Conservation (phyloP, 2,329 filamentous ascomycete species). For the Fusarium redolens region DNA sequence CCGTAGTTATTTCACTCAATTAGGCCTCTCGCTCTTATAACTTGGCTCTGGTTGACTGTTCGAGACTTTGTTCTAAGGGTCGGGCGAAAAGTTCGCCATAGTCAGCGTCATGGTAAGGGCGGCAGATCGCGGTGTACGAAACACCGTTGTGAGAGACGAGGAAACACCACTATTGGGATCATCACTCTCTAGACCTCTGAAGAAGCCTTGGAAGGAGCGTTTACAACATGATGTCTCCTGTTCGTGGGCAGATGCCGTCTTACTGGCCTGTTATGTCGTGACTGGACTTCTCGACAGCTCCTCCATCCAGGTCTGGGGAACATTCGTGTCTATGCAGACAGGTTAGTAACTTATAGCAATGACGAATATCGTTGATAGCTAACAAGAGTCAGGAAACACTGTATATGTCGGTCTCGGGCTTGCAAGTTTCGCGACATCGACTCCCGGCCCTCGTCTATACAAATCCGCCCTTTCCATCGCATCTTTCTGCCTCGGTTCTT, state of each 20-base stretch:
- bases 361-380: neutral
- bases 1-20: neutral
- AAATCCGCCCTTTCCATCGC: constrained; percentile 70
- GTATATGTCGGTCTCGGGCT: constrained; percentile 79
- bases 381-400: constrained; percentile 69
- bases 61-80: rapidly evolving
- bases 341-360: constrained; percentile 57
- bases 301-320: constrained; percentile 80
- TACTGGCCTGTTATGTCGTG: constrained; percentile 79
- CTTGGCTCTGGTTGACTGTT: rapidly evolving
- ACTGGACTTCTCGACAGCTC: constrained; percentile 83
- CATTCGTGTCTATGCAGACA: constrained; percentile 87
- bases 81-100: no score
- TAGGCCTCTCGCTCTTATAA: neutral
- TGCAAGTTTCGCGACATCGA: constrained; percentile 33
- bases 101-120: constrained; percentile 10
- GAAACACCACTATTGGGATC: constrained; percentile 34
- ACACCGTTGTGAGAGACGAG: constrained; percentile 19
- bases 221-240: constrained; percentile 49
- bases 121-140: neutral
- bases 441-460: constrained; percentile 64
- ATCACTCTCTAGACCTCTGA: neutral
- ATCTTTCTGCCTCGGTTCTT: constrained; percentile 78
- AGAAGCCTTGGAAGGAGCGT: constrained; percentile 4
- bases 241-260: constrained; percentile 72